A percentile compares a stretch with the other conserved stretches of the same genome.
These are phyloP conservation scores for Alternaria consortialis DNA, from an alignment of 2,329 filamentous ascomycete species.

Conservation along the genomic window DNA sequence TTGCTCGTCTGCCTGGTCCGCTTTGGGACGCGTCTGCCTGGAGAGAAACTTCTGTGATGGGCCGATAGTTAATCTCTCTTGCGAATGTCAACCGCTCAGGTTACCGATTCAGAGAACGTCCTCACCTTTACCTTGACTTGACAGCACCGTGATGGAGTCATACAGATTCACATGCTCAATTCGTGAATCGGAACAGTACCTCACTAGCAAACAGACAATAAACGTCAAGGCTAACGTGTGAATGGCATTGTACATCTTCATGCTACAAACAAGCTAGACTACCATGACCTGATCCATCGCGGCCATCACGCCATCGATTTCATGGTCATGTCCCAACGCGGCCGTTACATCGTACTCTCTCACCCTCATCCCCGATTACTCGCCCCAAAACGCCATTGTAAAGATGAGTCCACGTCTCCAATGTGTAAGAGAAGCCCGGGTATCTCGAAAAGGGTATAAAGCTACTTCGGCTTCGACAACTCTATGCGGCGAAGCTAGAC, in stretches of 20 bases:
- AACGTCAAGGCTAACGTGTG: background rate
- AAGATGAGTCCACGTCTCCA: conserved; percentile 23
- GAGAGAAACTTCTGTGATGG: conserved; percentile 2
- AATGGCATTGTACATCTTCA: conserved; percentile 3
- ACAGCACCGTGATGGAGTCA: background rate
- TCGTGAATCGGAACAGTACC: background rate
- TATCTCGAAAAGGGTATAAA: conserved; percentile 39
- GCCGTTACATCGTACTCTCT: conserved; percentile 7
- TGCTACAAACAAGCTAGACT: conserved; percentile 13
- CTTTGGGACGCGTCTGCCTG: conserved; percentile 12
- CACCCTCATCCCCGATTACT: conserved; percentile 14
- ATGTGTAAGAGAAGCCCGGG: conserved; percentile 30
- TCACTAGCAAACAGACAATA: conserved; percentile 3
- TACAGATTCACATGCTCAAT: background rate
- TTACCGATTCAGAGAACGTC: background rate
- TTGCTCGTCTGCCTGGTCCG: conserved; percentile 6
- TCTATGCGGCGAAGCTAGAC: conserved; percentile 8
- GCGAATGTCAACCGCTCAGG: background rate
- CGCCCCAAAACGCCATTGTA: conserved; percentile 15
- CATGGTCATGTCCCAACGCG: conserved; percentile 2
- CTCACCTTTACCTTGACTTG: conserved; percentile 1
- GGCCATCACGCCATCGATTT: conserved; percentile 13
- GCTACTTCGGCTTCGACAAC: conserved; percentile 20
- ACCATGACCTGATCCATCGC: conserved; percentile 3
- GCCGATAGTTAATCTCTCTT: background rate